Conservation (phyloP, 2,329 filamentous ascomycete genomes). For the Fusarium sp. region DNA sequence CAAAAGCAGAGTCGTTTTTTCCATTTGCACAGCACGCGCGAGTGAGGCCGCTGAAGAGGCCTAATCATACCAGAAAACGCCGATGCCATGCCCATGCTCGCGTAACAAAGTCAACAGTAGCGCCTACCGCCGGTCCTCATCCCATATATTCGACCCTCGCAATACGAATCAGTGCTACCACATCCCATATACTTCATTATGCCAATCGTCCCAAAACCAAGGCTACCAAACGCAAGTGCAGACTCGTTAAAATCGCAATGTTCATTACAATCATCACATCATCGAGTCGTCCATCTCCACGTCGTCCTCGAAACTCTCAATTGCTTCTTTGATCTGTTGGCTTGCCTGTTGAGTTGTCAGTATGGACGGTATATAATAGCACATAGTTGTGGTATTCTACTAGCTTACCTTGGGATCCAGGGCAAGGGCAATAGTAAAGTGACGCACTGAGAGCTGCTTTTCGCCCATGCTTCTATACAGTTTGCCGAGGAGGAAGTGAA, state of each 20-base stretch:
- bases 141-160: slow-evolving; percentile 12
- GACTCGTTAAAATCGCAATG: slow-evolving; percentile 36
- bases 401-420: slow-evolving; percentile 88
- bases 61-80: slow-evolving; percentile 42
- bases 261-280: slow-evolving; percentile 58
- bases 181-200: slow-evolving; percentile 30
- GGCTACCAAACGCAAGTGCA: slow-evolving; percentile 33
- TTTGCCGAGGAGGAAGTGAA: slow-evolving; percentile 92
- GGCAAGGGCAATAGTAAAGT: slow-evolving; percentile 94
- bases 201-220: slow-evolving; percentile 24
- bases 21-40: slow-evolving; percentile 28
- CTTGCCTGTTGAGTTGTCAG: slow-evolving; percentile 69
- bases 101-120: slow-evolving; percentile 36
- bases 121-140: slow-evolving; percentile 14
- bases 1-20: slow-evolving; percentile 29
- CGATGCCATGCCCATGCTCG: slow-evolving; percentile 49
- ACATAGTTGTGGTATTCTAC: background rate
- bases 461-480: slow-evolving; percentile 78
- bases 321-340: slow-evolving; percentile 93
- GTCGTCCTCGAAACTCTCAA: slow-evolving; percentile 88
- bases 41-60: slow-evolving; percentile 16
- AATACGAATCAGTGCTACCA: background rate
- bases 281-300: slow-evolving; percentile 74
- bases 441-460: slow-evolving; percentile 82
- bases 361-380: background rate